Percentiles rank a stretch among this genome's conserved stretches.
phyloP scores from a whole-genome alignment of 2,329 filamentous ascomycete genomes.

The Colletotrichum sublineola region DNA sequence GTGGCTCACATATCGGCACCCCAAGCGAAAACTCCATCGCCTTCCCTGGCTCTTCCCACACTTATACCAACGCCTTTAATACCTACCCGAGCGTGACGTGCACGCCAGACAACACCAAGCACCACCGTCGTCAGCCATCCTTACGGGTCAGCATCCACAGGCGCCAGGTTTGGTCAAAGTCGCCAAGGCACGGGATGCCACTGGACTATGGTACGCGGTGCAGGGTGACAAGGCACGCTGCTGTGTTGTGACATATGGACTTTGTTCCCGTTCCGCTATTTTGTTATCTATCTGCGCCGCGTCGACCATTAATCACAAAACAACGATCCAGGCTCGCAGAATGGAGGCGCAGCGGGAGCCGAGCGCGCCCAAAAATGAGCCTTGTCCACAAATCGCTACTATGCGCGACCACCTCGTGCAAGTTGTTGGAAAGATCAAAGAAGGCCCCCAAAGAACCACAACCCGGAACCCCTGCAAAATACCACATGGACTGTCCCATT shows the following conservation, averaged over 20 bases:
- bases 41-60: conserved; percentile 11
- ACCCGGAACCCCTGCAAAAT: conserved; percentile 15
- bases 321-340: neutral
- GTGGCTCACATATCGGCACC: conserved; percentile 26
- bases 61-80: conserved; percentile 25
- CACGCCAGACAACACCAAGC: neutral
- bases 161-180: neutral
- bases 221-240: conserved; percentile 26
- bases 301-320: neutral
- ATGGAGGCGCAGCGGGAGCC: conserved; percentile 11
- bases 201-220: neutral
- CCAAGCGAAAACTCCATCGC: conserved; percentile 19
- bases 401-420: conserved; percentile 17
- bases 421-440: conserved; percentile 7
- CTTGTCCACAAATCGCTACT: conserved; percentile 1
- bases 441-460: conserved; percentile 1
- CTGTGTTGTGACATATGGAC: conserved; percentile 13
- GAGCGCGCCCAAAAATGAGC: neutral
- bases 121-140: conserved; percentile 7
- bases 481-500: conserved; percentile 16
- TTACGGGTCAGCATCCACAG: neutral
- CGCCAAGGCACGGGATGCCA: conserved; percentile 1
- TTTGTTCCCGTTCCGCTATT: conserved; percentile 3
- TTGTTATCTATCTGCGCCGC: conserved; percentile 25
- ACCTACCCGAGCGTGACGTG: conserved; percentile 23